Evolutionary conservation across 805 yeast species (phyloP).

Genomic region (Huiozyma naganishii): DNA sequence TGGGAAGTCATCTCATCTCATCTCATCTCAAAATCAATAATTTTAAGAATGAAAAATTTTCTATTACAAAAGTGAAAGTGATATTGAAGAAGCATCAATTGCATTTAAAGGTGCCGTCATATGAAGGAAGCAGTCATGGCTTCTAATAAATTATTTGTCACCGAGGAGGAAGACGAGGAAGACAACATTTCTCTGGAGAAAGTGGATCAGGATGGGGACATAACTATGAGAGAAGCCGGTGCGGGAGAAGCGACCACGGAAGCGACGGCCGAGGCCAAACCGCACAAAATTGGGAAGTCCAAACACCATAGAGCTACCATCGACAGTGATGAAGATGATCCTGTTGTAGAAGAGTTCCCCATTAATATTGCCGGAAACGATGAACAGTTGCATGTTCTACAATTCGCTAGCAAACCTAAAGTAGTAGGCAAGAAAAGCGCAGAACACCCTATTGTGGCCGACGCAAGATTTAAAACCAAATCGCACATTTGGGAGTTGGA

Average conservation of each 20-base stretch:
- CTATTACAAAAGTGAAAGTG: neutral
- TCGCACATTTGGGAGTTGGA: conserved; percentile 64
- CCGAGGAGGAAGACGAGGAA: conserved; percentile 27
- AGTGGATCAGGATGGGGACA: conserved; percentile 1
- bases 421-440: conserved; percentile 17
- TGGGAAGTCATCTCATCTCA: conserved; percentile 4
- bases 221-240: neutral
- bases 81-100: conserved; percentile 5
- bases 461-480: conserved; percentile 47
- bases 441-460: conserved; percentile 30
- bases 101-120: neutral
- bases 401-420: conserved; percentile 38
- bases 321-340: conserved; percentile 38
- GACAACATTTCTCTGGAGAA: conserved; percentile 3
- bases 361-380: conserved; percentile 33
- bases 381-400: conserved; percentile 36
- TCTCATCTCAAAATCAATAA: conserved; percentile 9
- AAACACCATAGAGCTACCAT: neutral
- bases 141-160: conserved; percentile 26
- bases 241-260: neutral
- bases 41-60: too few relatives aligned
- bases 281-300: neutral
- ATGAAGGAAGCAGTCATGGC: conserved; percentile 4
- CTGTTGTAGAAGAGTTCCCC: conserved; percentile 52
- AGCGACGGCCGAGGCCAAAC: neutral